A percentile compares a stretch with the other conserved stretches of the same genome.
Conservation (phyloP, 805 yeast genomes). For the Wickerhamomyces xylosicus region DNA sequence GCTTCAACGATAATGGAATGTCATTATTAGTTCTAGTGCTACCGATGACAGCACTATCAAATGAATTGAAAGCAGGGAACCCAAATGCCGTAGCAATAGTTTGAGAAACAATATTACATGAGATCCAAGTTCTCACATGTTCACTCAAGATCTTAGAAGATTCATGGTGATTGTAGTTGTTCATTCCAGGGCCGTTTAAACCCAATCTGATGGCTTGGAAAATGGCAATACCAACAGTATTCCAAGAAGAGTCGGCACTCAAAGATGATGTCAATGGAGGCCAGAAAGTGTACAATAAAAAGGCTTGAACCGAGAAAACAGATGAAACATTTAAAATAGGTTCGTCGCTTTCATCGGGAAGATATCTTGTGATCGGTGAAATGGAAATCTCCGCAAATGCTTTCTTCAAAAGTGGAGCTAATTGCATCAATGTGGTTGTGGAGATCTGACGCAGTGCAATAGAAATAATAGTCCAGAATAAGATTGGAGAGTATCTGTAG, state of each 20-base stretch:
- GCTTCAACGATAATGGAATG: slow-evolving; percentile 34
- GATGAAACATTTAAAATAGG: slow-evolving; percentile 83
- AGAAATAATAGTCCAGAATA: slow-evolving; percentile 90
- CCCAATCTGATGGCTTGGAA: slow-evolving; percentile 92
- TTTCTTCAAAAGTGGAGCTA: slow-evolving; percentile 64
- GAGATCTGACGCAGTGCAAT: slow-evolving; percentile 66
- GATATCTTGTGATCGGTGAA: slow-evolving; percentile 78
- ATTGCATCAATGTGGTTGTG: slow-evolving; percentile 34
- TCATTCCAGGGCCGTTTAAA: slow-evolving; percentile 64
- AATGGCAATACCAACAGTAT: slow-evolving; percentile 85
- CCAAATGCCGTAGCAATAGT: slow-evolving; percentile 89
- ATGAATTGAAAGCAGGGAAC: slow-evolving; percentile 84
- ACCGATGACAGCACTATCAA: slow-evolving; percentile 58
- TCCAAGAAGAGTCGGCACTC: slow-evolving; percentile 94
- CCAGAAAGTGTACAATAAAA: slow-evolving; percentile 83
- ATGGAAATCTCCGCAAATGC: slow-evolving; percentile 82
- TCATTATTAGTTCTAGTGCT: slow-evolving; percentile 31
- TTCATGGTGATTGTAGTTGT: slow-evolving; percentile 32
- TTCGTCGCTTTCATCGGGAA: slow-evolving; percentile 69
- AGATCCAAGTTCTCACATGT: slow-evolving; percentile 86
- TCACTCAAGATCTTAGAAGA: slow-evolving; percentile 46
- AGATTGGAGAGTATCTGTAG: slow-evolving; percentile 71
- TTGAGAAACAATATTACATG: slow-evolving; percentile 85
- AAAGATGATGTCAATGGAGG: slow-evolving; percentile 92
- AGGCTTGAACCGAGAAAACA: slow-evolving; percentile 91